Base-by-base conservation (phyloP, 345 rosid species). In the Melaleuca quinquenervia region DNA sequence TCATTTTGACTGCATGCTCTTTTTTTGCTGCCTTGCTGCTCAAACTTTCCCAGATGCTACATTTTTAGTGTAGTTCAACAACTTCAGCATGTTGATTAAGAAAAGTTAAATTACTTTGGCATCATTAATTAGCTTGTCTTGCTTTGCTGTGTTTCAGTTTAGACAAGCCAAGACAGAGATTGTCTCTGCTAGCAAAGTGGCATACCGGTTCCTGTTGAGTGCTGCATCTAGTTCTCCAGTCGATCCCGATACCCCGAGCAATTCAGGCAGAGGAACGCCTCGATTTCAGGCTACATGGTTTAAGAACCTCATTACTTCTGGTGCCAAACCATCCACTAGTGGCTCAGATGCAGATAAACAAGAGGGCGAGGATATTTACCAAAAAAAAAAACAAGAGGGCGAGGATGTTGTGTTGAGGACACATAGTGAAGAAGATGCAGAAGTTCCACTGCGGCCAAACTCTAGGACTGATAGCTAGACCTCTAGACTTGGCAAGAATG, bases 141-240 rank as follows among this genome's bases (percentile, higher is more conserved):
- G 36, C 13, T 36, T 1, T 70, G 14, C 78, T 70, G 78, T 70
- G 36, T 86, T 92, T 90, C 96, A 98, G 99, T 90, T 96, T 32
- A 93, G 94, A 90, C 99, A 95, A 93, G 99, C 99, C 86, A 96
- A 94, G 92, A 95, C 98, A 60, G 99, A 95, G 92, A 92, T 96
- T 12, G 94, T 95, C 60, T 94, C 98, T 52, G 98, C 99, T 48
- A 96, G 99, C 94, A 97, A 94, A 93, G 99, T 94, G 89, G 99
- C 99, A 22, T 98, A 95, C 90, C 95, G 96, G 54, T 96, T 96
- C 86, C 95, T 98, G 55, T 29, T 89, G 56, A 94, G 96, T 44
- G 96, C 93, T 18, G 85, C 95, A 29, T 88, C 98, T 84, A 90
- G 82, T 55, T 83, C 52, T 56, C 88, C 90, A 13, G 60, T 90